A percentile compares a stretch with the other conserved stretches of the same genome.
phyloP scores from a whole-genome alignment of 2,329 filamentous ascomycete species.

The Colletotrichum melonis region DNA sequence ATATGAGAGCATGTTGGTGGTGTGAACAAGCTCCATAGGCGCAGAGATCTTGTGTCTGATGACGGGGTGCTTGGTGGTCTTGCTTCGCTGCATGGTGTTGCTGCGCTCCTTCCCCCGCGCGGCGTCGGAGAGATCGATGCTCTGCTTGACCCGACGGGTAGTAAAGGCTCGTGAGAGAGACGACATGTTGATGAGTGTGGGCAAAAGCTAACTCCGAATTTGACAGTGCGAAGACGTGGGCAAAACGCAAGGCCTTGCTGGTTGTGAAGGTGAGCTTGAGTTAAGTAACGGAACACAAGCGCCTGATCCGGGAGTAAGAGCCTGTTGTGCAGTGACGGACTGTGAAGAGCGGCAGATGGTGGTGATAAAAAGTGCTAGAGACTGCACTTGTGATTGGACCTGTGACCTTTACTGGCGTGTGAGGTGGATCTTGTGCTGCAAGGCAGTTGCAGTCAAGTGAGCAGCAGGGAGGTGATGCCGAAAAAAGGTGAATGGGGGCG shows the following conservation, averaged over 20 bases:
- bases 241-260: not conserved
- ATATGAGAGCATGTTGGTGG: conserved; percentile 96
- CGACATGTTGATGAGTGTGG: conserved; percentile 52
- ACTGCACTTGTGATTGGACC: conserved; percentile 33
- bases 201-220: not conserved
- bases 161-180: conserved; percentile 79
- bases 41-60: conserved; percentile 83
- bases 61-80: conserved; percentile 57
- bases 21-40: conserved; percentile 88
- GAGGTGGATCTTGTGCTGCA: conserved; percentile 30
- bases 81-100: conserved; percentile 57
- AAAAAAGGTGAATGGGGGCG: conserved; percentile 4
- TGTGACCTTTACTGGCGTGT: conserved; percentile 25
- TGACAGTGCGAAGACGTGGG: not conserved
- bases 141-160: conserved; percentile 73
- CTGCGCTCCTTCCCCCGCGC: conserved; percentile 37
- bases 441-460: conserved; percentile 34
- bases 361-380: conserved; percentile 12
- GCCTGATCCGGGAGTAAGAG: conserved; percentile 19
- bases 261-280: conserved; percentile 13
- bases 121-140: conserved; percentile 57
- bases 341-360: conserved; percentile 25
- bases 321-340: conserved; percentile 10
- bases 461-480: conserved; percentile 4
- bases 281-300: conserved; percentile 16